A percentile compares a stretch with the other conserved stretches of the same genome.
phyloP scores from a whole-genome alignment of 371 early-diverging fungal genomes.

The Actinomortierella ambigua region DNA sequence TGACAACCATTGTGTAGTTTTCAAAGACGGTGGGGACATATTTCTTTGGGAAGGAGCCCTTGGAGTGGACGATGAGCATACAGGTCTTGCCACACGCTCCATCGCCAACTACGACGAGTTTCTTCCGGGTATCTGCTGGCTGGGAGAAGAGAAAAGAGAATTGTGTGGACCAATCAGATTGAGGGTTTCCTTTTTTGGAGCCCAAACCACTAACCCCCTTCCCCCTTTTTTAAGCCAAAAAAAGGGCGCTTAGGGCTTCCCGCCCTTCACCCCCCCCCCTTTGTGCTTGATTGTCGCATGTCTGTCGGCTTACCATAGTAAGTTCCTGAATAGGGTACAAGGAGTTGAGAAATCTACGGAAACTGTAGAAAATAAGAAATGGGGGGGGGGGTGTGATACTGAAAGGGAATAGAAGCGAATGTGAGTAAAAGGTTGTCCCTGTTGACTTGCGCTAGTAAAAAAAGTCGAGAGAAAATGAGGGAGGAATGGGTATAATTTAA shows the following conservation, averaged over 20 bases:
- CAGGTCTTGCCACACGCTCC: conserved; percentile 77
- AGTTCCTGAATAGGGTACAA: no score
- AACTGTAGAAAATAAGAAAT: not conserved
- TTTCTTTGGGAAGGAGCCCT: conserved; percentile 52
- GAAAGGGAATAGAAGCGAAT: not conserved
- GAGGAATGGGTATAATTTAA: not conserved
- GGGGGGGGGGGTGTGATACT: not conserved
- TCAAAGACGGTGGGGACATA: conserved; percentile 81
- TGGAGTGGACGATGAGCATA: conserved; percentile 48
- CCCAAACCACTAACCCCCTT: no score
- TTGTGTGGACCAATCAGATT: no score
- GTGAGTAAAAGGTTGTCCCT: not conserved
- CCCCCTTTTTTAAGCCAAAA: not conserved
- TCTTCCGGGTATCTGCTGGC: conserved; percentile 48
- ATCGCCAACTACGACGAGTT: conserved; percentile 81
- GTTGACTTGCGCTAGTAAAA: no score
- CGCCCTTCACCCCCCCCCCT: no score
- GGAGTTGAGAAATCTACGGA: no score
- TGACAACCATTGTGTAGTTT: conserved; percentile 57
- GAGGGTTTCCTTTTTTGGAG: no score
- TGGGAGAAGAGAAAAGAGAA: not conserved
- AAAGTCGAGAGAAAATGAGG: not conserved
- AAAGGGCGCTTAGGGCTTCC: not conserved
- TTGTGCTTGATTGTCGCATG: not conserved
- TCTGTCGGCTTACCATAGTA: not conserved